Base-by-base conservation (phyloP, 2,329 filamentous ascomycete genomes). In the Alternaria angustiovoidea region DNA sequence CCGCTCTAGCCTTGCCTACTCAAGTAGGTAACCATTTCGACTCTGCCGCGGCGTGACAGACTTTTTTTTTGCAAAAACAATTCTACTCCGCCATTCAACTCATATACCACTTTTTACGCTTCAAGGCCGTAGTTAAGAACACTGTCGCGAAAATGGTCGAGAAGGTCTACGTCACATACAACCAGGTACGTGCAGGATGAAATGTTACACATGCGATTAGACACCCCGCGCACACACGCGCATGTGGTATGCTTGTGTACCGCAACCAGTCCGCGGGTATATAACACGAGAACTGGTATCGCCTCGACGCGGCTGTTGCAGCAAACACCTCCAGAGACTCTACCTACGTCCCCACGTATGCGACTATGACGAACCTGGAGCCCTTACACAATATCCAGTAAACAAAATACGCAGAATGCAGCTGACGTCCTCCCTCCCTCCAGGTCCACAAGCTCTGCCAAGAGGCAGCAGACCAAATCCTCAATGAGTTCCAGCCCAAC, bases 401-500 rank as follows among this genome's bases (percentile, higher is more conserved):
- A 36, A 20, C 28, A 48, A 46, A 47, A 18, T 12, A n/a, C 18
- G 12, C 7, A 46, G 34, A 47, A 41, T 20, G 24, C 20, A 7
- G 57, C 65, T 68, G 49, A 69, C 63, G 32, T 18, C 36, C 48
- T 34, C 28, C 49, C 24, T 26, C 34, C 43, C 3, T 44, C 66
- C 75, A 98, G 94, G 91, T 99, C 76, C 95, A 99, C 88, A 96
- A 97, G 82, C 88, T 98, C 78, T 99, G 95, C 85, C 91, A 97
- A 82, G 86, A 90, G 77, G 89, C 93, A 18, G 95, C 94, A 39
- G 86, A 88, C 66, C 84, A 85, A 72, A 96, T 98, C 79, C 89
- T 99, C 72, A 84, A 89, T 77, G 88, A 92, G 16, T 93, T 97
- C 85, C 87, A 93, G 78, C 95, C 95, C 39, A 92, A 97, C 80